A percentile compares a stretch with the other conserved stretches of the same genome.
These are phyloP conservation scores for Isatis lusitanica DNA, from an alignment of 441 rosid species.

Conservation along the genomic window DNA sequence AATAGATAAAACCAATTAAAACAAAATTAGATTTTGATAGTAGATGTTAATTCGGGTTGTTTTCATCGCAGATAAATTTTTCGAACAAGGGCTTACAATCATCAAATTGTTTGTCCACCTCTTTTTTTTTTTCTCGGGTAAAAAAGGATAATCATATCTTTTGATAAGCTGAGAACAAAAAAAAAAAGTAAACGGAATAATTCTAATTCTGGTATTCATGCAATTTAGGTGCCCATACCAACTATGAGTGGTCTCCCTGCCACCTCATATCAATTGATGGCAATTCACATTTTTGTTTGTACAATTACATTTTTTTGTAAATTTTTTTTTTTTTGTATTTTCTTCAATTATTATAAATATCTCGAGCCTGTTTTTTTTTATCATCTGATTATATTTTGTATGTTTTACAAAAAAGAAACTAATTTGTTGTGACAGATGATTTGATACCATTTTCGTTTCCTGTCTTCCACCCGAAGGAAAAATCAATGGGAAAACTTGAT, in stretches of 20 bases:
- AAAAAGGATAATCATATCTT: not conserved
- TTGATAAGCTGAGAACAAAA: slow-evolving; percentile 15
- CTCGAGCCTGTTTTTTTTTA: no score
- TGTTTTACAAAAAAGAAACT: slow-evolving; percentile 14
- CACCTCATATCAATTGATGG: slow-evolving; percentile 33
- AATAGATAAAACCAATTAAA: no score
- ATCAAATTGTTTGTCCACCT: not conserved
- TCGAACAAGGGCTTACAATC: not conserved
- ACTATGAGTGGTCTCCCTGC: slow-evolving; percentile 33
- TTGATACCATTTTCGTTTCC: slow-evolving; percentile 40
- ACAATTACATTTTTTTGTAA: not conserved
- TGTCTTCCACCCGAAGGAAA: slow-evolving; percentile 31
- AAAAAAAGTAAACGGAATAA: slow-evolving; percentile 20
- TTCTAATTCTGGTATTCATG: slow-evolving; percentile 25
- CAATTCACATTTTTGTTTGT: slow-evolving; percentile 2
- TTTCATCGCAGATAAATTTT: not conserved
- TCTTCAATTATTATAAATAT: slow-evolving; percentile 28
- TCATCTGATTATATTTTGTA: no score
- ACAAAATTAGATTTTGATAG: no score
- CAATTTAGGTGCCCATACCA: slow-evolving; percentile 30
- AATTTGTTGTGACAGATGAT: slow-evolving; percentile 29
- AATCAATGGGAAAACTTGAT: slow-evolving; percentile 25
- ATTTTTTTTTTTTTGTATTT: not conserved
- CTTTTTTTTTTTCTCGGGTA: not conserved
- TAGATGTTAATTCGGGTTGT: no score